phyloP scores from a whole-genome alignment of 2,329 filamentous ascomycete genomes.

The Sordariomycetes sp. region DNA sequence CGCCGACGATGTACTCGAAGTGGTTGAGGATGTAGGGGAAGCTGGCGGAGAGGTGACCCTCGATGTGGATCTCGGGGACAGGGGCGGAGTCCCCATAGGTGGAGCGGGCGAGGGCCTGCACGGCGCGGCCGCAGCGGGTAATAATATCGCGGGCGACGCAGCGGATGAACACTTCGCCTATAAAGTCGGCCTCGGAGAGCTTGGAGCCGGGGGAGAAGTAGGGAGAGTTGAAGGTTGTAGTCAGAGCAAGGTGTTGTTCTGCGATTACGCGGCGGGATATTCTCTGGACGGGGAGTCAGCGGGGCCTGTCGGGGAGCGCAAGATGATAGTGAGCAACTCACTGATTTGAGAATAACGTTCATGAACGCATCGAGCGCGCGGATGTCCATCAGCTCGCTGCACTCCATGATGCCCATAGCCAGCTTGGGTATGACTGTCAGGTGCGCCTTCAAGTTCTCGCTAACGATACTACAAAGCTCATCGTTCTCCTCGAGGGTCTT shows the following conservation, averaged over 20 bases:
- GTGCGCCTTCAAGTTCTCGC: conserved; percentile 73
- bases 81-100: conserved; percentile 61
- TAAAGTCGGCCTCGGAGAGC: conserved; percentile 66
- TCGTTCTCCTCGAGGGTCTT: conserved; percentile 85
- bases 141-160: conserved; percentile 88
- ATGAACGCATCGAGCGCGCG: conserved; percentile 86
- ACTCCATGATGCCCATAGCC: conserved; percentile 89
- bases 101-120: conserved; percentile 61
- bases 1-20: conserved; percentile 93
- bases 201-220: conserved; percentile 80
- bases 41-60: conserved; percentile 77
- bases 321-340: conserved; percentile 29
- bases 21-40: conserved; percentile 97
- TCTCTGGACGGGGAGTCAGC: conserved; percentile 40
- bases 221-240: conserved; percentile 83
- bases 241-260: conserved; percentile 90
- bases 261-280: conserved; percentile 95
- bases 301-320: background rate
- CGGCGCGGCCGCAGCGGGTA: conserved; percentile 66
- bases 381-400: conserved; percentile 68
- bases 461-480: conserved; percentile 68
- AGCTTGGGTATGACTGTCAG: conserved; percentile 88
- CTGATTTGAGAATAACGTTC: conserved; percentile 84
- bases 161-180: conserved; percentile 89
- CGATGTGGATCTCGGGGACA: conserved; percentile 72